Conservation (phyloP, 1,139 yeast species). For the Schwanniomyces etchellsii region DNA sequence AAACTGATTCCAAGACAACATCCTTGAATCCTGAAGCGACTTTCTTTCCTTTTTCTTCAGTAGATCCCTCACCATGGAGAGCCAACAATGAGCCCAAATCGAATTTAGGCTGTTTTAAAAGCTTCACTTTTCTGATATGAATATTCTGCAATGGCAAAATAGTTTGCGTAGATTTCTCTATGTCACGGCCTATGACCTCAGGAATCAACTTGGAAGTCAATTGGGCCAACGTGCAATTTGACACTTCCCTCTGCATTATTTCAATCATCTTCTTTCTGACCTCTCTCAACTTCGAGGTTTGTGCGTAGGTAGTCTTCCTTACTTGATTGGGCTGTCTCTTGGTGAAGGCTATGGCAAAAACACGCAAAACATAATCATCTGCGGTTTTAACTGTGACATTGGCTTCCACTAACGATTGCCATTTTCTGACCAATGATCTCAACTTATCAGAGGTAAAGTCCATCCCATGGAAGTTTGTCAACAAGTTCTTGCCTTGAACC, state of each 20-base stretch:
- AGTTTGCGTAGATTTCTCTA: conserved; percentile 47
- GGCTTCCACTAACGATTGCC: conserved; percentile 52
- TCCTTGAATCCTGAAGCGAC: conserved; percentile 47
- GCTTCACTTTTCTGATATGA: conserved; percentile 49
- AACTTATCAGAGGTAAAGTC: conserved; percentile 47
- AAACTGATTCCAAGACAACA: conserved; percentile 45
- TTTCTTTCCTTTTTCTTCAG: conserved; percentile 50
- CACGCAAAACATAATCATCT: conserved; percentile 45
- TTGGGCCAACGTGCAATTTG: conserved; percentile 46
- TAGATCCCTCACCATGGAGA: conserved; percentile 46
- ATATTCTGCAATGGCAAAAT: conserved; percentile 49
- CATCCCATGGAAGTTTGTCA: conserved; percentile 50
- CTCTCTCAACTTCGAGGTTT: conserved; percentile 46
- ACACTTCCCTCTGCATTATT: conserved; percentile 49
- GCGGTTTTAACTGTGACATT: conserved; percentile 48
- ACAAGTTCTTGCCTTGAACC: conserved; percentile 50
- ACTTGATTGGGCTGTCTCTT: conserved; percentile 49
- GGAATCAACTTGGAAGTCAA: conserved; percentile 48
- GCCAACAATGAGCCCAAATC: conserved; percentile 48
- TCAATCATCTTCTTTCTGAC: conserved; percentile 48
- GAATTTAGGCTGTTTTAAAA: conserved; percentile 49
- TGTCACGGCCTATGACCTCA: conserved; percentile 50
- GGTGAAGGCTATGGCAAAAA: conserved; percentile 49
- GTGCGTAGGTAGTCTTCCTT: conserved; percentile 47
- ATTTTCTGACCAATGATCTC: conserved; percentile 48